These are phyloP conservation scores for Leccinum subrobustum DNA, from an alignment of 1,284 basidiomycete species.

Conservation along the genomic window DNA sequence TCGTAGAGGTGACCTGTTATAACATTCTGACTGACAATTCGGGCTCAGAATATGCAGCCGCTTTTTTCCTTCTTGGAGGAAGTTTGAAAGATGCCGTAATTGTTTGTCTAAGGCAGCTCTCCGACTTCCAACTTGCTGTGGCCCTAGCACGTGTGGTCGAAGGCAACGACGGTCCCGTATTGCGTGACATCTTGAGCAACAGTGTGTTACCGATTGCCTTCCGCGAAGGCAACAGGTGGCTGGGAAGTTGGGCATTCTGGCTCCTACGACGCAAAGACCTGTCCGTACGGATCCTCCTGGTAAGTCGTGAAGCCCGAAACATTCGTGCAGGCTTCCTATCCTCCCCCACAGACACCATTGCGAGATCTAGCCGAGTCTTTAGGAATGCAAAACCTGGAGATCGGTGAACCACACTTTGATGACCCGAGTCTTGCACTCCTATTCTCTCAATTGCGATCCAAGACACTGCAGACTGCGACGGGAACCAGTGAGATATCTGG, in stretches of 20 bases:
- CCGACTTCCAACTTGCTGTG: slow-evolving; percentile 89
- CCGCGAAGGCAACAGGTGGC: slow-evolving; percentile 84
- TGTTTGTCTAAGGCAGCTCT: slow-evolving; percentile 85
- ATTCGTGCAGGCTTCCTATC: slow-evolving; percentile 3
- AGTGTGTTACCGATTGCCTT: slow-evolving; percentile 86
- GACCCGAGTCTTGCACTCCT: slow-evolving; percentile 88
- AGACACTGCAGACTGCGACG: slow-evolving; percentile 84
- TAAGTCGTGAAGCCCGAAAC: slow-evolving; percentile 36
- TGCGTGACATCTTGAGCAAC: slow-evolving; percentile 68
- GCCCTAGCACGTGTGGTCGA: slow-evolving; percentile 85
- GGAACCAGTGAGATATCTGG: slow-evolving; percentile 89
- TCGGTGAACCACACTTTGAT: slow-evolving; percentile 87
- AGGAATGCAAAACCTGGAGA: slow-evolving; percentile 54
- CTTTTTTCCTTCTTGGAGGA: slow-evolving; percentile 93
- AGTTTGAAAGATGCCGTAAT: slow-evolving; percentile 90
- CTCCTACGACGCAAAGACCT: slow-evolving; percentile 81
- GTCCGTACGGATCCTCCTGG: slow-evolving; percentile 81
- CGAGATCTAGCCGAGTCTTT: slow-evolving; percentile 63
- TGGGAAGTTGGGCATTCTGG: slow-evolving; percentile 99
- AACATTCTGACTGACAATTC: slow-evolving; percentile 9
- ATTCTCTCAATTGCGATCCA: slow-evolving; percentile 86
- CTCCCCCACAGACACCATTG: slow-evolving; percentile 63
- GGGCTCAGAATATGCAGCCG: slow-evolving; percentile 85
- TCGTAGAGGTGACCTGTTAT: slow-evolving; percentile 27
- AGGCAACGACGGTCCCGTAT: slow-evolving; percentile 77